Conservation (phyloP, 2,329 filamentous ascomycete species). For the Kalmusia sp. region DNA sequence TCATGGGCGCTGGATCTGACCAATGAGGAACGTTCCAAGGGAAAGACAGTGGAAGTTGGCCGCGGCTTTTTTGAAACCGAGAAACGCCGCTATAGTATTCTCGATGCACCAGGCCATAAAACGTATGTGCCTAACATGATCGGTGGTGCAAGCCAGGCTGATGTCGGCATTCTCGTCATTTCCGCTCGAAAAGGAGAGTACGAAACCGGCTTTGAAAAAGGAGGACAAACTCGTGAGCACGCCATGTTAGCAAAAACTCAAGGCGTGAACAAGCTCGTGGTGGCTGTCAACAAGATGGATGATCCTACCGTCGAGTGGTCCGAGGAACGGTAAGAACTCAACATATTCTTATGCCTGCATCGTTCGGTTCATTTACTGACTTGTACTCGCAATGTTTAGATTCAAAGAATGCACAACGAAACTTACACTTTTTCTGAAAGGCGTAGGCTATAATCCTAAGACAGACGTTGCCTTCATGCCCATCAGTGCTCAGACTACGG, state of each 20-base stretch:
- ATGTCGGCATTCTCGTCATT: slow-evolving; percentile 89
- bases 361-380: too few species aligned
- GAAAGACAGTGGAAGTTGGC: slow-evolving; percentile 97
- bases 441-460: slow-evolving; percentile 92
- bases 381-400: too few species aligned
- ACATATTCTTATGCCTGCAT: too few species aligned
- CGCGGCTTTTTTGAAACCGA: slow-evolving; percentile 94
- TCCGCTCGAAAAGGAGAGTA: slow-evolving; percentile 98
- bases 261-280: slow-evolving; percentile 94
- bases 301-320: slow-evolving; percentile 97
- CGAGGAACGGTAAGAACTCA: slow-evolving; percentile 70
- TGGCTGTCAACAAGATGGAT: slow-evolving; percentile 97
- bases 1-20: slow-evolving; percentile 98
- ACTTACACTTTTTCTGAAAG: slow-evolving; percentile 86
- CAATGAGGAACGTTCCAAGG: slow-evolving; percentile 94
- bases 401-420: slow-evolving; percentile 91
- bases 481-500: slow-evolving; percentile 82
- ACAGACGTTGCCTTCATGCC: slow-evolving; percentile 95
- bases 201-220: slow-evolving; percentile 96
- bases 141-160: slow-evolving; percentile 73
- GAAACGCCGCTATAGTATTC: slow-evolving; percentile 92
- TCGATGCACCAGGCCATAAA: slow-evolving; percentile 75
- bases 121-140: slow-evolving; percentile 91
- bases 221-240: slow-evolving; percentile 96
- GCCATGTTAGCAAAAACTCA: slow-evolving; percentile 98